Evolutionary conservation across 2,329 filamentous ascomycete species (phyloP).

Genomic region (Nigrospora sphaerica): DNA sequence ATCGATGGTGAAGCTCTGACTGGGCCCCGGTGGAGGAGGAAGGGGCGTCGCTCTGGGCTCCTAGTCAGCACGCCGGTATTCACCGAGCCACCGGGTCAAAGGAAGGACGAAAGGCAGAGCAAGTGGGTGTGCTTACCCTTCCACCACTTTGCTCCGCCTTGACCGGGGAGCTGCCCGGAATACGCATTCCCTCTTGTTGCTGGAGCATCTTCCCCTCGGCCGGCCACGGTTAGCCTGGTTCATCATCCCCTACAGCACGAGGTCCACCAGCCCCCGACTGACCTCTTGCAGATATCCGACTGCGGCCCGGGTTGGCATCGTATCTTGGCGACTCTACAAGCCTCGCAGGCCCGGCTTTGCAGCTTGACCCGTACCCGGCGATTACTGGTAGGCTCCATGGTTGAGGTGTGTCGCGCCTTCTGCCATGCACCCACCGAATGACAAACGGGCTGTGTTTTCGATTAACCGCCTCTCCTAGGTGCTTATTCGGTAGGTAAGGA

Average conservation of each 20-base stretch:
- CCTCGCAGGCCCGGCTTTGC: constrained; percentile 42
- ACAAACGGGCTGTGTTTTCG: too few species aligned
- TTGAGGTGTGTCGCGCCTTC: too few species aligned
- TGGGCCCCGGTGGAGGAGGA: constrained; percentile 28
- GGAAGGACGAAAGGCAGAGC: constrained; percentile 2
- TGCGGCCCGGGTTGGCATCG: constrained; percentile 42
- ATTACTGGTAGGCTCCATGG: constrained; percentile 1
- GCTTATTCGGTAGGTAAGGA: too few species aligned
- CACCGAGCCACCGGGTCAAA: constrained; percentile 1
- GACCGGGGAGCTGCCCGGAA: constrained; percentile 42
- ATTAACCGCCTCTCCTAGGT: too few species aligned
- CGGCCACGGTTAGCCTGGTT: background rate
- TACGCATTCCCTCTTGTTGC: constrained; percentile 46
- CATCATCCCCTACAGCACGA: background rate
- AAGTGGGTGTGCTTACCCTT: constrained; percentile 27
- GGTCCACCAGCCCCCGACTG: constrained; percentile 6
- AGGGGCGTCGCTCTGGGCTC: constrained; percentile 8
- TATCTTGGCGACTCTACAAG: constrained; percentile 45
- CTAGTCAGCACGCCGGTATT: background rate
- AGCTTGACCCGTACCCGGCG: constrained; percentile 17
- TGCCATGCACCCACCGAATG: too few species aligned
- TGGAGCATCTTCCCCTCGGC: constrained; percentile 33
- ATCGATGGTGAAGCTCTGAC: constrained; percentile 46
- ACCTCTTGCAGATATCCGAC: constrained; percentile 45
- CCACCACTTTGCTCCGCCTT: constrained; percentile 36